A percentile compares a stretch with the other conserved stretches of the same genome.
phyloP scores from a whole-genome alignment of 768 basidiomycete species.

The Rhizopogon rudus region DNA sequence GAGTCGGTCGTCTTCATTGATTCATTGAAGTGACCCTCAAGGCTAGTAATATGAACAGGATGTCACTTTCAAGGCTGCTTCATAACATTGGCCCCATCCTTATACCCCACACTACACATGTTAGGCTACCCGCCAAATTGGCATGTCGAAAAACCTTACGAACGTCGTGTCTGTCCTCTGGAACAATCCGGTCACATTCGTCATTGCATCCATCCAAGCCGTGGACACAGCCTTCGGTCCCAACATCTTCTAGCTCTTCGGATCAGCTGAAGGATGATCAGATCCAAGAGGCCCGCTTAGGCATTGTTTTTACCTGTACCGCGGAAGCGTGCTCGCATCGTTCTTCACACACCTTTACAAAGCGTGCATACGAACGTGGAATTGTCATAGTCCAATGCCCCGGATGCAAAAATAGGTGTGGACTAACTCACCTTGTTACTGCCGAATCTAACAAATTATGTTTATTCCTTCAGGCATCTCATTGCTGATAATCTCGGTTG shows the following conservation, averaged over 20 bases:
- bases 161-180: conserved; percentile 20
- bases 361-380: conserved; percentile 78
- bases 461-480: conserved; percentile 50
- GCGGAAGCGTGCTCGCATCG: conserved; percentile 68
- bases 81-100: background rate
- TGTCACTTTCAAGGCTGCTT: background rate
- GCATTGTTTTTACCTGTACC: conserved; percentile 85
- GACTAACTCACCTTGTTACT: conserved; percentile 1
- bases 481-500: conserved; percentile 90
- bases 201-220: conserved; percentile 2
- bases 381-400: conserved; percentile 93
- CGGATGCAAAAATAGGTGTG: conserved; percentile 80
- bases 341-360: conserved; percentile 85
- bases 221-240: background rate
- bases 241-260: background rate
- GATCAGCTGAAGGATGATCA: conserved; percentile 26
- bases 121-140: background rate
- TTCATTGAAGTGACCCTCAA: too few species aligned
- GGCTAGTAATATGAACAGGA: background rate
- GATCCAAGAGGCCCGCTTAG: conserved; percentile 51
- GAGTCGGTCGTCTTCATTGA: too few species aligned
- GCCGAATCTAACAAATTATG: background rate
- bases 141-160: background rate
- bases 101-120: background rate
- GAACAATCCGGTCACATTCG: conserved; percentile 17